Evolutionary conservation across 208 protist species (phyloP).

Genomic region (Wallacemonas collosoma): DNA sequence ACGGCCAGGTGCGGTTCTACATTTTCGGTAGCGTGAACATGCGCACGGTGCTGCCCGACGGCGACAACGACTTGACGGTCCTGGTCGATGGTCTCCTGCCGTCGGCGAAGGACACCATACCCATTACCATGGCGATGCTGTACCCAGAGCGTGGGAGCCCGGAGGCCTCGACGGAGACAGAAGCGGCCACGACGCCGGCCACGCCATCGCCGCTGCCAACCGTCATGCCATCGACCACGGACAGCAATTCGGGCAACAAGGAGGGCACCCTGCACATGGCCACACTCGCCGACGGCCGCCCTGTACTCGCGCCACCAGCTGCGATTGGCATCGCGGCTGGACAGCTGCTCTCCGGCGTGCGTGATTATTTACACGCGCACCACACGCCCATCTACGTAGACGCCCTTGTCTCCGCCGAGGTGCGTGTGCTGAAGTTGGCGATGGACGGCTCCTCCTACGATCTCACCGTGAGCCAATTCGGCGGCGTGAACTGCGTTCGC

Average conservation of each 20-base stretch:
- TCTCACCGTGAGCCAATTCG: slow-evolving; percentile 88
- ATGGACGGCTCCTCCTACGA: slow-evolving; percentile 90
- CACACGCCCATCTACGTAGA: slow-evolving; percentile 76
- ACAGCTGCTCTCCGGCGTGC: slow-evolving; percentile 65
- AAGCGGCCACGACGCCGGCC: not conserved
- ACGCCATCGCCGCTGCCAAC: not conserved
- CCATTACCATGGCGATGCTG: slow-evolving; percentile 2
- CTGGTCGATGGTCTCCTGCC: slow-evolving; percentile 74
- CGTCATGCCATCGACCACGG: slow-evolving; percentile 45
- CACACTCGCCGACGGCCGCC: slow-evolving; percentile 37
- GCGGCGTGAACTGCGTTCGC: slow-evolving; percentile 86
- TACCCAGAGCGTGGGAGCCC: not conserved
- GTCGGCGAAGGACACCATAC: slow-evolving; percentile 4
- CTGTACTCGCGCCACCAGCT: slow-evolving; percentile 49
- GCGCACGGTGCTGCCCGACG: slow-evolving; percentile 87
- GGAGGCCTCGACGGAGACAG: too few relatives aligned
- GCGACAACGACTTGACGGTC: slow-evolving; percentile 88
- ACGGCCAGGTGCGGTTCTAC: slow-evolving; percentile 74
- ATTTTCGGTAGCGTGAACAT: slow-evolving; percentile 88
- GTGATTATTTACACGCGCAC: slow-evolving; percentile 55
- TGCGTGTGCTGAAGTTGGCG: slow-evolving; percentile 88
- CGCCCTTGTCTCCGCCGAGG: slow-evolving; percentile 77
- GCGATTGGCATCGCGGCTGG: slow-evolving; percentile 64
- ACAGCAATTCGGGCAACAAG: slow-evolving; percentile 54
- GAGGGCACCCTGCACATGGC: slow-evolving; percentile 62